These are phyloP conservation scores for Paramecium caudatum DNA, from an alignment of 73 alveolate species.

Conservation along the genomic window DNA sequence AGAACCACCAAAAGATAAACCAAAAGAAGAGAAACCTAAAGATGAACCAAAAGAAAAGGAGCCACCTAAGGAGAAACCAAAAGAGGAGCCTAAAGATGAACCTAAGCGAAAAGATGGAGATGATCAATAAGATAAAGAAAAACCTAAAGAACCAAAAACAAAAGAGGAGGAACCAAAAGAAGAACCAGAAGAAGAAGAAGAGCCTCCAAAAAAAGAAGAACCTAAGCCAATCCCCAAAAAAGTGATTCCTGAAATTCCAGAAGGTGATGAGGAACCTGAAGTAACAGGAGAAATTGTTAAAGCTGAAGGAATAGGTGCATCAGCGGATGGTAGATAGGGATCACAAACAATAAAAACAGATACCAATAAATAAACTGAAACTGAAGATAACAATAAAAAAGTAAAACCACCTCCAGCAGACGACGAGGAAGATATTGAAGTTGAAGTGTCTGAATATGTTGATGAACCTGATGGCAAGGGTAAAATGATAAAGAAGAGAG, in stretches of 20 bases:
- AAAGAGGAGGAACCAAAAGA: neutral
- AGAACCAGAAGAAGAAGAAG: neutral
- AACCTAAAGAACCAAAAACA: neutral
- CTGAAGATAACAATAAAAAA: no score
- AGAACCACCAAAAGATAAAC: neutral
- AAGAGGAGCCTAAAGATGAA: neutral
- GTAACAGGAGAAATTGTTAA: neutral
- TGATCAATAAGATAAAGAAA: neutral
- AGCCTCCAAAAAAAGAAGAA: neutral
- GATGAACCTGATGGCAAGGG: no score
- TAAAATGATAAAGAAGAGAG: neutral
- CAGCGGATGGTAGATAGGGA: neutral
- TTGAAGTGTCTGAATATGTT: no score
- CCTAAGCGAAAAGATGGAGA: neutral
- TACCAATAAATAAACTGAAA: no score
- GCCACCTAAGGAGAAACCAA: neutral
- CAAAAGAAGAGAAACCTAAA: neutral
- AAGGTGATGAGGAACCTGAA: neutral
- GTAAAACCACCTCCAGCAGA: slow-evolving; percentile 7
- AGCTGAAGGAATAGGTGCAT: slow-evolving; percentile 13
- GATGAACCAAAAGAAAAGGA: neutral
- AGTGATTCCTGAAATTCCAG: neutral
- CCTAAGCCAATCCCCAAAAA: neutral
- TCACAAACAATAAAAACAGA: no score
- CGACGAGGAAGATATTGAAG: slow-evolving; percentile 52